These are phyloP conservation scores for Bathelium albidoporum DNA, from an alignment of 495 filamentous ascomycete species.

Conservation along the genomic window DNA sequence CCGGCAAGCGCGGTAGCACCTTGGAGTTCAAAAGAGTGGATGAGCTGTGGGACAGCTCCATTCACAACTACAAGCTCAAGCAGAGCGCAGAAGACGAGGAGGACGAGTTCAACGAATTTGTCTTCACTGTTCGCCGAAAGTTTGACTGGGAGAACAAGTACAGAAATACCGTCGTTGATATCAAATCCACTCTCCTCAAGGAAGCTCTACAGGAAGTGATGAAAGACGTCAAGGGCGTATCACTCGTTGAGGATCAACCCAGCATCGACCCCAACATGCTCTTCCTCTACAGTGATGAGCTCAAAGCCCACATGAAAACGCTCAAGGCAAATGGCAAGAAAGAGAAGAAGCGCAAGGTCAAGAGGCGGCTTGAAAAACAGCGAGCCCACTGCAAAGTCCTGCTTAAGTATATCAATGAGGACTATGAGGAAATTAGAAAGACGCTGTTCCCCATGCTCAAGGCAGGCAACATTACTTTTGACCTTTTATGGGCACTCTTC, in stretches of 20 bases:
- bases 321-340: conserved; percentile 53
- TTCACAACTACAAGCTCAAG: conserved; percentile 73
- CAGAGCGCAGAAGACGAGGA: conserved; percentile 67
- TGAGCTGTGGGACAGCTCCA: conserved; percentile 49
- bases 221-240: conserved; percentile 73
- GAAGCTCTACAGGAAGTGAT: conserved; percentile 65
- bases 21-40: conserved; percentile 82
- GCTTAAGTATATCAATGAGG: conserved; percentile 69
- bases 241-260: conserved; percentile 70
- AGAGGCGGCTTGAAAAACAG: conserved; percentile 45
- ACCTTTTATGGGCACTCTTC: conserved; percentile 82
- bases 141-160: conserved; percentile 89
- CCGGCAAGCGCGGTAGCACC: conserved; percentile 49
- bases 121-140: conserved; percentile 76
- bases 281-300: conserved; percentile 77
- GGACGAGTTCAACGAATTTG: conserved; percentile 72
- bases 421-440: conserved; percentile 70
- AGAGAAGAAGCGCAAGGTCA: conserved; percentile 54
- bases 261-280: conserved; percentile 73
- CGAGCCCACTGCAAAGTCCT: conserved; percentile 65
- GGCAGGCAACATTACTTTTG: conserved; percentile 79
- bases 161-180: conserved; percentile 64
- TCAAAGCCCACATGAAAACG: conserved; percentile 52
- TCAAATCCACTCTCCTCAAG: conserved; percentile 73
- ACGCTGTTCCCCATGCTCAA: conserved; percentile 75